These are phyloP conservation scores for Gastrolobium bilobum DNA, from an alignment of 306 rosid species.

Conservation along the genomic window DNA sequence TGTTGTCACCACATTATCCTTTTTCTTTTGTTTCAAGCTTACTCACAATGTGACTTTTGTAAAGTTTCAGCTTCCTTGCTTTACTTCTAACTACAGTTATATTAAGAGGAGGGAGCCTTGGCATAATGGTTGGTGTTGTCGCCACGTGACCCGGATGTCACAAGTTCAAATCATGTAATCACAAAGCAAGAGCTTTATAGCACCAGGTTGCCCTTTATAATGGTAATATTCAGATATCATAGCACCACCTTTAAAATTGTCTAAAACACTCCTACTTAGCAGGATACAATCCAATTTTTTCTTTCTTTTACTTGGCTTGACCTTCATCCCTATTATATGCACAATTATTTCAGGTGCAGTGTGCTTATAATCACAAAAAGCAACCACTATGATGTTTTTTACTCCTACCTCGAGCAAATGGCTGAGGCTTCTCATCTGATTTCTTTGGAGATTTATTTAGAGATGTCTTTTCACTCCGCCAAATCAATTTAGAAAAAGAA, in stretches of 20 bases:
- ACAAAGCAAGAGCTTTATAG: too few relatives aligned
- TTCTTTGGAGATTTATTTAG: constrained; percentile 72
- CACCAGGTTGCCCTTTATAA: too few relatives aligned
- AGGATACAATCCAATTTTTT: not conserved
- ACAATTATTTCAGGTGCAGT: constrained; percentile 34
- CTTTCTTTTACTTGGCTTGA: constrained; percentile 23
- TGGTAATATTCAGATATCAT: not conserved
- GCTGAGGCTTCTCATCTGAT: constrained; percentile 70
- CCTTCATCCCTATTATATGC: constrained; percentile 6
- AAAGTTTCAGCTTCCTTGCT: constrained; percentile 30
- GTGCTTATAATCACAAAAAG: constrained; percentile 29
- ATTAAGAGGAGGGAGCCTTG: not conserved
- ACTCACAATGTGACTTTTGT: not conserved
- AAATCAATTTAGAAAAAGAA: constrained; percentile 87
- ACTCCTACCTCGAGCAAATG: constrained; percentile 88
- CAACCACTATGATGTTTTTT: constrained; percentile 10
- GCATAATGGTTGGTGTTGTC: too few relatives aligned
- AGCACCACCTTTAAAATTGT: not conserved
- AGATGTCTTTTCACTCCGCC: constrained; percentile 79
- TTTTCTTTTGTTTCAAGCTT: constrained; percentile 5
- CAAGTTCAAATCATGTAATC: too few relatives aligned
- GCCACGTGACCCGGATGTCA: too few relatives aligned
- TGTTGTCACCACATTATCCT: not conserved
- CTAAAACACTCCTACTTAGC: constrained; percentile 34
- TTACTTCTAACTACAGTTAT: constrained; percentile 35